These are phyloP conservation scores for Fusarium sp. DNA, from an alignment of 2,329 filamentous ascomycete genomes.

Conservation along the genomic window DNA sequence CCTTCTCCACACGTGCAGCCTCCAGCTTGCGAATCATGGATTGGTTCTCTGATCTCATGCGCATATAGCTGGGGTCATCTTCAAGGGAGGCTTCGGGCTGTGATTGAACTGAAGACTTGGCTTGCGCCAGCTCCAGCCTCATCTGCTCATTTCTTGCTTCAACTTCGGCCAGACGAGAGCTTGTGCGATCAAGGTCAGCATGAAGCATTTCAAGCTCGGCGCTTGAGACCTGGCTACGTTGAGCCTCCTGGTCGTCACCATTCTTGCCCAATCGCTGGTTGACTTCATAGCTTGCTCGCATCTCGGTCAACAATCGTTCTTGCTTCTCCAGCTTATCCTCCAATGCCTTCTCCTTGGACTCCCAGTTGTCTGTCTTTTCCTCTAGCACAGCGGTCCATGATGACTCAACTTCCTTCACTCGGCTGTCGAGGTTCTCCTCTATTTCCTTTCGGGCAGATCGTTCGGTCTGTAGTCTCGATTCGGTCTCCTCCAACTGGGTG, in stretches of 20 bases:
- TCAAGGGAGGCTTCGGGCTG: conserved; percentile 75
- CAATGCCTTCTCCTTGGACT: conserved; percentile 88
- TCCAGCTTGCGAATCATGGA: conserved; percentile 91
- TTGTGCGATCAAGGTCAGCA: conserved; percentile 91
- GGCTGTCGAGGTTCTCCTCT: conserved; percentile 81
- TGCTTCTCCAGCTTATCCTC: conserved; percentile 97
- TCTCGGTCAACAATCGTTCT: conserved; percentile 89
- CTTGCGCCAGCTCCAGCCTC: conserved; percentile 88
- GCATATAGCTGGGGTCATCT: conserved; percentile 90
- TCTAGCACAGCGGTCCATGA: conserved; percentile 91
- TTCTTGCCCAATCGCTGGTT: conserved; percentile 87
- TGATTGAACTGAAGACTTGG: conserved; percentile 75
- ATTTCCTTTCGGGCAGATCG: conserved; percentile 77
- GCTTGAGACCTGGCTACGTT: conserved; percentile 77
- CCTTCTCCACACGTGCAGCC: conserved; percentile 83
- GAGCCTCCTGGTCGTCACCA: conserved; percentile 70
- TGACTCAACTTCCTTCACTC: conserved; percentile 88
- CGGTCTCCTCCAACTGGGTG: conserved; percentile 83
- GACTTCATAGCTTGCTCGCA: conserved; percentile 98
- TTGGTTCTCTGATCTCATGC: conserved; percentile 92
- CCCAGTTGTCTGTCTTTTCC: conserved; percentile 97
- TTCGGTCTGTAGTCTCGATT: conserved; percentile 84
- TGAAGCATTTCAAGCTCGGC: conserved; percentile 95
- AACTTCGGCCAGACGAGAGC: conserved; percentile 86
- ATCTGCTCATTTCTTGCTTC: conserved; percentile 96